Conservation (phyloP, 2,329 filamentous ascomycete species). For the Neoascochyta sp. region DNA sequence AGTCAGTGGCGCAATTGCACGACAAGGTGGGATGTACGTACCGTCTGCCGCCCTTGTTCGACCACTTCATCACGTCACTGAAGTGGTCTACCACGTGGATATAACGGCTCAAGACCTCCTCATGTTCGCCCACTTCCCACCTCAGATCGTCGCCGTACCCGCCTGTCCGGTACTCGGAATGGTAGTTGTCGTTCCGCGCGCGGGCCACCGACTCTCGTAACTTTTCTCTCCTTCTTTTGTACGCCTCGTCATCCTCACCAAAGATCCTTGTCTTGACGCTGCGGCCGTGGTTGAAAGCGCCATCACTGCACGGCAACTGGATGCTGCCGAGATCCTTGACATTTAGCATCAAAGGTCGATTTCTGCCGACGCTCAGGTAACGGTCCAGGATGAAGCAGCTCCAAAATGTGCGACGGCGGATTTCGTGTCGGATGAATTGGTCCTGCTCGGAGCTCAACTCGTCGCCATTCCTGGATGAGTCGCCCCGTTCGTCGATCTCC, state of each 20-base stretch:
- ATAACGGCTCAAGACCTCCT: constrained; percentile 49
- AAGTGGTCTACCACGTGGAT: constrained; percentile 55
- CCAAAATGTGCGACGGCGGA: constrained; percentile 67
- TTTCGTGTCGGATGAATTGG: constrained; percentile 58
- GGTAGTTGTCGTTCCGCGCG: too few relatives aligned
- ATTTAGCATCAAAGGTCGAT: constrained; percentile 57
- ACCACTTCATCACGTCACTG: constrained; percentile 56
- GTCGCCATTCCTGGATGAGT: constrained; percentile 4
- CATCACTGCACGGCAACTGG: constrained; percentile 65
- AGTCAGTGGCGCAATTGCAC: not conserved
- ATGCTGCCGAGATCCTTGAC: constrained; percentile 56
- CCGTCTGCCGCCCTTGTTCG: constrained; percentile 55
- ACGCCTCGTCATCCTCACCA: constrained; percentile 15
- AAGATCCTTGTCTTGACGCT: constrained; percentile 48
- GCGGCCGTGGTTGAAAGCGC: constrained; percentile 60
- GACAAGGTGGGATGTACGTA: constrained; percentile 23
- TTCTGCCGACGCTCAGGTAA: constrained; percentile 62
- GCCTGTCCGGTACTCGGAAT: not conserved
- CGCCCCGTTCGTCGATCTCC: constrained; percentile 23
- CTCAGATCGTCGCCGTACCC: constrained; percentile 40
- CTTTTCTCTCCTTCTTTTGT: constrained; percentile 10
- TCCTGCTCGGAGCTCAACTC: constrained; percentile 26
- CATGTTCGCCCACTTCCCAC: constrained; percentile 52
- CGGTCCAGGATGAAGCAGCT: constrained; percentile 71
- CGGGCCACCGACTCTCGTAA: too few relatives aligned